Evolutionary conservation across 1,139 yeast species (phyloP).

Genomic region (Suhomyces bribrorum): DNA sequence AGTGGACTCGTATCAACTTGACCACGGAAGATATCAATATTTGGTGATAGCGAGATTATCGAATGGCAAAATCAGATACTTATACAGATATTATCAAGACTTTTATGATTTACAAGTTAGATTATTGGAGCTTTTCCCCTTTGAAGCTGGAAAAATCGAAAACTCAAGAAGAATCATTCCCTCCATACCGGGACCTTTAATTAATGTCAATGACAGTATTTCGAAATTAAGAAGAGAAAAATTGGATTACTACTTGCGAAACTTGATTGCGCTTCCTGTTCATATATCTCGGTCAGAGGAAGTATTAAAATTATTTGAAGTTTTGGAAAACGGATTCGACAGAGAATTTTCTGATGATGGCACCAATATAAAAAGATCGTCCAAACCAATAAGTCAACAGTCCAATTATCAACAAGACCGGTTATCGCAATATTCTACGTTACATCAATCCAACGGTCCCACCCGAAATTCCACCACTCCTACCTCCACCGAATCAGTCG

Average conservation of each 20-base stretch:
- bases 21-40: slow-evolving; percentile 90
- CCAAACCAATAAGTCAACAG: slow-evolving; percentile 43
- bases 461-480: slow-evolving; percentile 26
- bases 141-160: slow-evolving; percentile 88
- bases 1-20: slow-evolving; percentile 79
- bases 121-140: slow-evolving; percentile 81
- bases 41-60: slow-evolving; percentile 69
- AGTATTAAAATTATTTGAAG: slow-evolving; percentile 70
- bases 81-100: slow-evolving; percentile 92
- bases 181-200: slow-evolving; percentile 93
- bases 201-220: slow-evolving; percentile 86
- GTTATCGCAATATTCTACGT: slow-evolving; percentile 43
- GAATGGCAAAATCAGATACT: slow-evolving; percentile 66
- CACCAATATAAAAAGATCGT: slow-evolving; percentile 24
- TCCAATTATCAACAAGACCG: slow-evolving; percentile 48
- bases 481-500: slow-evolving; percentile 13
- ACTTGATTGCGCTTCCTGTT: slow-evolving; percentile 70
- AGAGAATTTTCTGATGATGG: slow-evolving; percentile 35
- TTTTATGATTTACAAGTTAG: slow-evolving; percentile 92
- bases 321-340: slow-evolving; percentile 65
- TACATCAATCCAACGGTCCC: slow-evolving; percentile 17
- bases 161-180: slow-evolving; percentile 76
- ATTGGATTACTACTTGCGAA: slow-evolving; percentile 78
- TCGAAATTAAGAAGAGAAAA: slow-evolving; percentile 84
- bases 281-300: slow-evolving; percentile 72